phyloP scores from a whole-genome alignment of 2,329 filamentous ascomycete species.

The Malbranchea zuffiana region DNA sequence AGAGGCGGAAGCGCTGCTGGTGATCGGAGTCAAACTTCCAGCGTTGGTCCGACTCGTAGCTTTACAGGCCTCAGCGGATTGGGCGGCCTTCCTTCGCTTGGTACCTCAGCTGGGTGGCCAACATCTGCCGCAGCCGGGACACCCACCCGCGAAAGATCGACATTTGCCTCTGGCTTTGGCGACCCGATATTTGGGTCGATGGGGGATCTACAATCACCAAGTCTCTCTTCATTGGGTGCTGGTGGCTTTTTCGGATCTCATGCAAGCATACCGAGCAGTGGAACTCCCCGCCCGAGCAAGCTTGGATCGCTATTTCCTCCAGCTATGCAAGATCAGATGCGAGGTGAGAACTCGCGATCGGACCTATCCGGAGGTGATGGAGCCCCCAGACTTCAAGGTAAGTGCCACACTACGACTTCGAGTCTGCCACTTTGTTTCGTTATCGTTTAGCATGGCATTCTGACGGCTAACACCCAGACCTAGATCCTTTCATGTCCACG shows the following conservation, averaged over 20 bases:
- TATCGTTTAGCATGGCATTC: conserved; percentile 22
- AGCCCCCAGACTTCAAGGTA: conserved; percentile 48
- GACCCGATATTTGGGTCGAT: conserved; percentile 61
- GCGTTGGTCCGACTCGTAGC: conserved; percentile 57
- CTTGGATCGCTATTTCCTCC: conserved; percentile 77
- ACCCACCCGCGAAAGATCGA: conserved; percentile 49
- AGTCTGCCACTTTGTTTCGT: conserved; percentile 10
- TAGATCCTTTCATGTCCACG: conserved; percentile 21
- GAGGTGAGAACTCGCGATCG: conserved; percentile 49
- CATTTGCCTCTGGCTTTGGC: conserved; percentile 42
- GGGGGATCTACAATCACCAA: conserved; percentile 56
- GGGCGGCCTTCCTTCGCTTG: conserved; percentile 45
- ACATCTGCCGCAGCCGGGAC: conserved; percentile 63
- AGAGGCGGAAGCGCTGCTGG: conserved; percentile 51
- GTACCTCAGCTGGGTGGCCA: conserved; percentile 38
- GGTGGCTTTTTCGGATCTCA: conserved; percentile 54
- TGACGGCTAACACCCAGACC: conserved; percentile 10
- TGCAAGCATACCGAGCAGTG: conserved; percentile 46
- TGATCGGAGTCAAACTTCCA: conserved; percentile 88
- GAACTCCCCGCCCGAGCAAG: conserved; percentile 66
- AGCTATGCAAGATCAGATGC: conserved; percentile 87
- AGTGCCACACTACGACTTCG: conserved; percentile 1
- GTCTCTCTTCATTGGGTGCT: conserved; percentile 29
- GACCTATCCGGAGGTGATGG: conserved; percentile 49
- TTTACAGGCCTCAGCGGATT: conserved; percentile 51